Evolutionary conservation across 1,139 yeast species (phyloP).

Genomic region (Hyphopichia fennica): DNA sequence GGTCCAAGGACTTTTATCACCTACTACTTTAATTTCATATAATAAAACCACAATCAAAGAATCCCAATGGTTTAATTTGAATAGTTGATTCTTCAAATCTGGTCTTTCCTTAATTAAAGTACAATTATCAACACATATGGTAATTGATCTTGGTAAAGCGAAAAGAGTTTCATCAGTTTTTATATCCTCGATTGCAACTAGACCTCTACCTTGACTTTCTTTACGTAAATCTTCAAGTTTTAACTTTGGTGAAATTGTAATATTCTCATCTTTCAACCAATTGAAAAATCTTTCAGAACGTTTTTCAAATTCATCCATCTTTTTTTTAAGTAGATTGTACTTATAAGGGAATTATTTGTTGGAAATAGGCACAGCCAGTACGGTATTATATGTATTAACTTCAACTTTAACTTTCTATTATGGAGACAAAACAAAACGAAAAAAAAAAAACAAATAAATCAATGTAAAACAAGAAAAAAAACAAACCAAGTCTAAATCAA

Average conservation of each 20-base stretch:
- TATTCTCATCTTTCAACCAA: slow-evolving; percentile 56
- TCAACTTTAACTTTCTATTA: too few species aligned
- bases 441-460: too few species aligned
- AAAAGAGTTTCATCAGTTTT: slow-evolving; percentile 60
- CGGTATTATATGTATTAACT: too few species aligned
- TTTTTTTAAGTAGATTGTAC: background rate
- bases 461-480: too few species aligned
- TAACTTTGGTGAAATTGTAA: slow-evolving; percentile 55
- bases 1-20: slow-evolving; percentile 57
- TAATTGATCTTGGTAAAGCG: slow-evolving; percentile 59
- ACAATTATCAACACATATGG: slow-evolving; percentile 62
- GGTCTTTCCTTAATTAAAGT: slow-evolving; percentile 38
- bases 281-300: slow-evolving; percentile 42
- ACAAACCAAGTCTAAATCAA: too few species aligned
- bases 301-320: slow-evolving; percentile 8
- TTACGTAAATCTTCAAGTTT: slow-evolving; percentile 58
- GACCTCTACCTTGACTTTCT: slow-evolving; percentile 72
- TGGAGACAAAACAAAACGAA: too few species aligned
- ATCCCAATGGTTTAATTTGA: slow-evolving; percentile 69
- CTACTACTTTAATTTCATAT: slow-evolving; percentile 49
- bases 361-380: too few species aligned
- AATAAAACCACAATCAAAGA: slow-evolving; percentile 66
- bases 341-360: too few species aligned
- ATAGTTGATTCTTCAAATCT: slow-evolving; percentile 30
- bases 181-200: slow-evolving; percentile 66